These are phyloP conservation scores for Coniochaeta sp. DNA, from an alignment of 2,329 filamentous ascomycete species.

Conservation along the genomic window DNA sequence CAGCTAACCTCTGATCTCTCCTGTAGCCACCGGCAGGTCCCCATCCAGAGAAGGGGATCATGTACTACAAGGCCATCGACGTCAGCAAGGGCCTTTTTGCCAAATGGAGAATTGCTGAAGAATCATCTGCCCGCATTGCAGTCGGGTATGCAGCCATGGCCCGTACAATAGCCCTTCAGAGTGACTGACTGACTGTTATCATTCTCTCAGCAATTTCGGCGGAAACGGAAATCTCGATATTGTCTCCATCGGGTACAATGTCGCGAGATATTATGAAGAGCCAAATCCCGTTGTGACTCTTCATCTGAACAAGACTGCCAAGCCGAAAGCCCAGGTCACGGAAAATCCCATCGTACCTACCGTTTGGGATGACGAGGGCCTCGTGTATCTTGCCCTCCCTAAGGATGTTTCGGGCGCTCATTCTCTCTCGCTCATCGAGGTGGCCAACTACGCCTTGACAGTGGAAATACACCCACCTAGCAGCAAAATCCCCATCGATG, in stretches of 20 bases:
- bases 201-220: not conserved
- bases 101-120: not conserved
- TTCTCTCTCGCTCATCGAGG: not conserved
- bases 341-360: not conserved
- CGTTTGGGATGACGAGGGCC: not conserved
- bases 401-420: not conserved
- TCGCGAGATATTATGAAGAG: not conserved
- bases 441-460: not conserved
- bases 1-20: no score
- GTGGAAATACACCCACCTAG: not conserved
- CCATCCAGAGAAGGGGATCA: not conserved
- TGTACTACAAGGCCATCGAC: constrained; percentile 2
- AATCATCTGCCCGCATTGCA: constrained; percentile 1
- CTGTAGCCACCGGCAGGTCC: not conserved
- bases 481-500: not conserved
- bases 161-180: not conserved
- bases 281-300: constrained; percentile 1
- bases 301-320: not conserved
- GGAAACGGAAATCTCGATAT: not conserved
- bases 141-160: not conserved
- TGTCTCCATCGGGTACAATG: not conserved
- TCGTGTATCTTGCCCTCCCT: not conserved
- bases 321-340: not conserved
- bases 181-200: not conserved
- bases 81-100: not conserved